Evolutionary conservation across 129 eudicot species (phyloP).

Genomic region (Lactuca saligna): DNA sequence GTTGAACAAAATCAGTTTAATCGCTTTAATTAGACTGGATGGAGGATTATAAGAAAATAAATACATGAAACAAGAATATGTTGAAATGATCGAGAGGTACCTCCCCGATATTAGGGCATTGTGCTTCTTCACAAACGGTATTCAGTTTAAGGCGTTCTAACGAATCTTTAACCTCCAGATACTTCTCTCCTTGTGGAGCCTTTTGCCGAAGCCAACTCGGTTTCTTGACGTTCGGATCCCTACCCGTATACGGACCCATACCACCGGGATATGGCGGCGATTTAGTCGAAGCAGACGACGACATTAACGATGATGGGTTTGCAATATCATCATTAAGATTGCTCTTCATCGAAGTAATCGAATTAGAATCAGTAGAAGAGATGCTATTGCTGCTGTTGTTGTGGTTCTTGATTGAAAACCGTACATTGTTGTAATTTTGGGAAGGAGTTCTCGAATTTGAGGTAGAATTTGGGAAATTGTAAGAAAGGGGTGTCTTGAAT

Average conservation of each 20-base stretch:
- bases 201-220: conserved; percentile 92
- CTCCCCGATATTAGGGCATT: conserved; percentile 97
- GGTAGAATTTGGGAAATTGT: conserved; percentile 9
- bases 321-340: not conserved
- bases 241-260: conserved; percentile 73
- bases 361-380: conserved; percentile 15
- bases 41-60: not conserved
- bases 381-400: not conserved
- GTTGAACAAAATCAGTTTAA: no score
- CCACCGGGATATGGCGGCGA: conserved; percentile 61
- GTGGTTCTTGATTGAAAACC: conserved; percentile 11
- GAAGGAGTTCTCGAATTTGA: conserved; percentile 20
- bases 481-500: conserved; percentile 17
- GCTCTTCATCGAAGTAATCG: not conserved
- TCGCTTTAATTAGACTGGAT: no score
- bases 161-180: conserved; percentile 77
- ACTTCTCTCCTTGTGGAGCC: conserved; percentile 84
- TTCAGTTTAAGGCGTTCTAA: conserved; percentile 68
- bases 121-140: conserved; percentile 96
- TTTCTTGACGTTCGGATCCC: conserved; percentile 86
- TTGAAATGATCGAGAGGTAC: conserved; percentile 22
- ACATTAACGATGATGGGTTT: conserved; percentile 20
- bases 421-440: conserved; percentile 13
- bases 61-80: not conserved
- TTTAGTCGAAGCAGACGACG: conserved; percentile 21